Evolutionary conservation across 768 basidiomycete species (phyloP).

Genomic region (Hericium erinaceus): DNA sequence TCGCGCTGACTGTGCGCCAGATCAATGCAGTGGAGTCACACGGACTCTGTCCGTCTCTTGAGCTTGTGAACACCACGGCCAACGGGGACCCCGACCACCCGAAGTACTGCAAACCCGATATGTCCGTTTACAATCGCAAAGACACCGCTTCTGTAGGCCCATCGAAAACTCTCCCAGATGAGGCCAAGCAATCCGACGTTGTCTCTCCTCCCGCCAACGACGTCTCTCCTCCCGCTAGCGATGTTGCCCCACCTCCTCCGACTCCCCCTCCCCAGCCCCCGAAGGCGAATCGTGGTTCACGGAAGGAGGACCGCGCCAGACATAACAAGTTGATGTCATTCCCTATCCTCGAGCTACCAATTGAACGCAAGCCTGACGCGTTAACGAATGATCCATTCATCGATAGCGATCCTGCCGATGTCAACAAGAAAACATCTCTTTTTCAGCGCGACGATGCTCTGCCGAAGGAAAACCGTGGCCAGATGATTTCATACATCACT

Average conservation of each 20-base stretch:
- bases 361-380: neutral
- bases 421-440: too few species aligned
- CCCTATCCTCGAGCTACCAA: neutral
- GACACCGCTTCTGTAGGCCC: neutral
- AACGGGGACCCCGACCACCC: neutral
- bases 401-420: neutral
- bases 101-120: neutral
- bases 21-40: neutral
- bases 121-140: neutral
- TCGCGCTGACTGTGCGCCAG: neutral
- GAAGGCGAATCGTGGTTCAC: too few species aligned
- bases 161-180: neutral
- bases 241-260: neutral
- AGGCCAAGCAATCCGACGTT: neutral
- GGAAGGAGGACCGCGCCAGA: neutral
- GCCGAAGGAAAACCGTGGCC: neutral
- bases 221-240: neutral
- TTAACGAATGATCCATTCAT: neutral
- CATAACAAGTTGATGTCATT: neutral
- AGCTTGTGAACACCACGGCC: neutral
- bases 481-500: neutral
- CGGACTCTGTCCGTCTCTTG: neutral
- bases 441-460: too few species aligned
- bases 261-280: neutral
- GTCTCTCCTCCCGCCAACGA: too few species aligned